Conservation (phyloP, 140 eudicot genomes). For the Cichorium intybus region DNA sequence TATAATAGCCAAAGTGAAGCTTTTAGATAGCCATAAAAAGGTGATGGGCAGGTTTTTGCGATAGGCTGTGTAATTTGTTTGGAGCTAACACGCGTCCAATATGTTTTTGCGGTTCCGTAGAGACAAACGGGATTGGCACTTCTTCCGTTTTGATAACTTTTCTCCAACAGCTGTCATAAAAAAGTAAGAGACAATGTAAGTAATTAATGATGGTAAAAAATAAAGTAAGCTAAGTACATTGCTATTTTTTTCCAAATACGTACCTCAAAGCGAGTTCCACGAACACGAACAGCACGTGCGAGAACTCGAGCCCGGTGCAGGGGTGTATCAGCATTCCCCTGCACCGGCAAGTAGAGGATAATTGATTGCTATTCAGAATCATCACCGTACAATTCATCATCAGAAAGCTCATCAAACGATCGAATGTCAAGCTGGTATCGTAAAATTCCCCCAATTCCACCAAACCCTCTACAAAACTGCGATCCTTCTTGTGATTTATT, state of each 20-base stretch:
- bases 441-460: constrained; percentile 62
- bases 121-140: constrained; percentile 3
- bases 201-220: too few relatives aligned
- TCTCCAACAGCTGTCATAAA: constrained; percentile 14
- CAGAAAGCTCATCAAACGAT: constrained; percentile 47
- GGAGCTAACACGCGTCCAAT: constrained; percentile 15
- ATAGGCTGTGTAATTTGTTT: constrained; percentile 1
- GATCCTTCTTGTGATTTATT: constrained; percentile 58
- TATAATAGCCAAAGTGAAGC: too few relatives aligned
- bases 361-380: constrained; percentile 64
- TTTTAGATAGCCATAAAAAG: constrained; percentile 15
- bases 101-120: constrained; percentile 19
- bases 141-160: constrained; percentile 10
- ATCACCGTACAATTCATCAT: constrained; percentile 43
- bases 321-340: constrained; percentile 23
- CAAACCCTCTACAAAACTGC: constrained; percentile 57
- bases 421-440: constrained; percentile 58
- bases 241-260: neutral
- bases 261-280: constrained; percentile 28
- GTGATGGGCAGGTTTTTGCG: neutral
- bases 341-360: constrained; percentile 33
- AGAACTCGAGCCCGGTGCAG: constrained; percentile 40
- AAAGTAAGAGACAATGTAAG: too few relatives aligned
- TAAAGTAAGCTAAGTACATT: neutral
- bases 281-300: constrained; percentile 7